These are phyloP conservation scores for Oenanthe javanica DNA, from an alignment of 140 eudicot genomes.

Conservation along the genomic window DNA sequence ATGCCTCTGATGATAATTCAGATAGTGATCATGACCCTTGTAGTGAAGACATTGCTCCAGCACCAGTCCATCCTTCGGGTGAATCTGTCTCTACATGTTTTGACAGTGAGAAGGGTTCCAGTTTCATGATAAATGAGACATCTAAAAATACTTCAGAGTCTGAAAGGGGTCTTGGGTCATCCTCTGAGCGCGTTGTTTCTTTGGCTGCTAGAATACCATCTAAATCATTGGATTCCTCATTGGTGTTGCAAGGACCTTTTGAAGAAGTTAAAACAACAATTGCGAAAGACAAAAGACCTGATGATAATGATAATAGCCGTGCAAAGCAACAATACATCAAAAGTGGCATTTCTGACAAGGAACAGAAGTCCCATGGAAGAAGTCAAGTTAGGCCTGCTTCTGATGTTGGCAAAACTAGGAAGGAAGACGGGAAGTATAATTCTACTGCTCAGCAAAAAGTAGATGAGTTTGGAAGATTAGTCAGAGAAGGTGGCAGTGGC, in stretches of 20 bases:
- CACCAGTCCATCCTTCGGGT: slow-evolving; percentile 22
- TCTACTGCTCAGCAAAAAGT: slow-evolving; percentile 30
- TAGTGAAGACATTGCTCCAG: slow-evolving; percentile 28
- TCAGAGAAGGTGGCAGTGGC: slow-evolving; percentile 62
- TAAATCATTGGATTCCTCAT: slow-evolving; percentile 8
- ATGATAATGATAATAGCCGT: neutral
- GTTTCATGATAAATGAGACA: neutral
- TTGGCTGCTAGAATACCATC: neutral
- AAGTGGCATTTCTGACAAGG: slow-evolving; percentile 9
- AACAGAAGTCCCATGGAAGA: slow-evolving; percentile 13
- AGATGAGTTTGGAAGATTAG: slow-evolving; percentile 89
- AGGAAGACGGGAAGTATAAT: slow-evolving; percentile 20
- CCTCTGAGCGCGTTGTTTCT: slow-evolving; percentile 10
- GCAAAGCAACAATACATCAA: slow-evolving; percentile 14
- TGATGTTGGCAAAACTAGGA: slow-evolving; percentile 18
- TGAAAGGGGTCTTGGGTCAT: slow-evolving; percentile 7
- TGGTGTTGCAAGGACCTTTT: slow-evolving; percentile 10
- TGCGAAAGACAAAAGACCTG: neutral
- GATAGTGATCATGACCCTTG: slow-evolving; percentile 34
- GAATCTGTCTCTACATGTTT: slow-evolving; percentile 18
- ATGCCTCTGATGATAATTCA: slow-evolving; percentile 20
- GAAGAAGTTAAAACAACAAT: neutral
- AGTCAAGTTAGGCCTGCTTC: slow-evolving; percentile 15
- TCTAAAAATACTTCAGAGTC: slow-evolving; percentile 15
- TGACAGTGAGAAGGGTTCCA: neutral